A percentile compares a stretch with the other conserved stretches of the same genome.
phyloP scores from a whole-genome alignment of 192 early-diverging fungal genomes.

The Helicostylum pulchrum region DNA sequence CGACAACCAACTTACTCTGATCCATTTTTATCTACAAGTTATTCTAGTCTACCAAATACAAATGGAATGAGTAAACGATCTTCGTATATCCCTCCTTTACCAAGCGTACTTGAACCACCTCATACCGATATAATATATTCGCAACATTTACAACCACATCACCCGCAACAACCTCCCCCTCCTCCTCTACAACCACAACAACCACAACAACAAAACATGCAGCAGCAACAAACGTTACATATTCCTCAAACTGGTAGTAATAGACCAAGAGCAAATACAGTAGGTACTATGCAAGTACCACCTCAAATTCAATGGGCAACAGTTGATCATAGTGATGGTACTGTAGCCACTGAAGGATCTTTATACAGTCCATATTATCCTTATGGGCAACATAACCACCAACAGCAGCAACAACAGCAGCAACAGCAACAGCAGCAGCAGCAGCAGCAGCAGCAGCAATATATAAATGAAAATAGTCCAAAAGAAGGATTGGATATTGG shows the following conservation, averaged over 20 bases:
- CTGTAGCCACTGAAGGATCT: constrained; percentile 11
- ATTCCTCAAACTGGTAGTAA: constrained; percentile 10
- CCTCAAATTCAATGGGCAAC: constrained; percentile 35
- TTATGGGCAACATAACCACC: constrained; percentile 19
- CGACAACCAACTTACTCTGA: background rate
- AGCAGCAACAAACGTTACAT: background rate
- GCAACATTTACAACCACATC: background rate
- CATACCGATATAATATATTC: background rate
- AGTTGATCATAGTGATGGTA: constrained; percentile 8
- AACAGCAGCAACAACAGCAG: constrained; percentile 22
- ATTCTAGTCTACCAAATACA: constrained; percentile 17
- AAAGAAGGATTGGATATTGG: background rate
- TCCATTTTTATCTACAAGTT: constrained; percentile 14
- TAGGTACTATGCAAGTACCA: constrained; percentile 39
- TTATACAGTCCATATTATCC: constrained; percentile 5
- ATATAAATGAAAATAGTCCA: background rate
- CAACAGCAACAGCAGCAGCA: constrained; percentile 28
- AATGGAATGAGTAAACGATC: background rate
- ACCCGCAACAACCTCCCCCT: background rate
- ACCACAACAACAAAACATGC: background rate
- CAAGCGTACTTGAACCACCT: constrained; percentile 15
- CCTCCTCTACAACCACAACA: background rate
- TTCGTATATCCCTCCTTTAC: constrained; percentile 15
- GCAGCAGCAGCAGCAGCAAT: background rate
- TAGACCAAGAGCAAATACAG: constrained; percentile 42